Base-by-base conservation (phyloP, 2,329 filamentous ascomycete species). In the Immersiporthe knoxdaviesiana region DNA sequence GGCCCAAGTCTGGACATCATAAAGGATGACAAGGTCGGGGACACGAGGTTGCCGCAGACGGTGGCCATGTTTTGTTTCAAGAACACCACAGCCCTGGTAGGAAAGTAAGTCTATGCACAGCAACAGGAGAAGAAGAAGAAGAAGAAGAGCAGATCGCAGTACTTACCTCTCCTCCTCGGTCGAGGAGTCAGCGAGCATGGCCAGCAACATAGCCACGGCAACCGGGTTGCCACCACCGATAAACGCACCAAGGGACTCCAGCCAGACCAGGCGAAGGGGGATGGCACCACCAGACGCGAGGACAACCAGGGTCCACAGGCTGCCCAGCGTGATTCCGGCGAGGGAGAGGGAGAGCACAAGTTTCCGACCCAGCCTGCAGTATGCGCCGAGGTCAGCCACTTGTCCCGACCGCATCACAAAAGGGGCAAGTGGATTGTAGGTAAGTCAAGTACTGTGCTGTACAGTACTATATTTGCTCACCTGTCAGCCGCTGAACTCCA, bases 1-100 rank as follows among this genome's bases (percentile, higher is more conserved):
- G 75, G 74, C 0, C 76, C 75, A 1, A 63, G 41, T n/a, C 24
- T 71, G 24, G 73, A 68, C 76, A 78, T 78, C 47, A 78, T 70
- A 11, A 74, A n/a, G 11, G 75, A 74, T 0, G 75, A 72, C 14
- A 78, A 61, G 2, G 73, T 72, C 2, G 77, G 76, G 0, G 76
- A 74, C 2, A 74, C 24, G 1, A 77, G 70, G 32, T 71, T 74
- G 12, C 67, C 67, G 27, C 47, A 54, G n/a, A 65, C 39, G n/a
- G 52, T 41, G 37, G 37, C 52, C 52, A 68, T 30, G 30, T 65
- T 52, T 2, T 50, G 37, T 24, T 24, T 56, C 41, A 68, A 16
- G 54, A 68, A 68, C 8, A 61, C 56, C 10, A 64, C 54, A 12
- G 50, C 62, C 39, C 66, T 68, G 44, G 3, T 21, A 30, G 0